These are phyloP conservation scores for Aspergillus pseudotamarii DNA, from an alignment of 2,329 filamentous ascomycete genomes.

Conservation along the genomic window DNA sequence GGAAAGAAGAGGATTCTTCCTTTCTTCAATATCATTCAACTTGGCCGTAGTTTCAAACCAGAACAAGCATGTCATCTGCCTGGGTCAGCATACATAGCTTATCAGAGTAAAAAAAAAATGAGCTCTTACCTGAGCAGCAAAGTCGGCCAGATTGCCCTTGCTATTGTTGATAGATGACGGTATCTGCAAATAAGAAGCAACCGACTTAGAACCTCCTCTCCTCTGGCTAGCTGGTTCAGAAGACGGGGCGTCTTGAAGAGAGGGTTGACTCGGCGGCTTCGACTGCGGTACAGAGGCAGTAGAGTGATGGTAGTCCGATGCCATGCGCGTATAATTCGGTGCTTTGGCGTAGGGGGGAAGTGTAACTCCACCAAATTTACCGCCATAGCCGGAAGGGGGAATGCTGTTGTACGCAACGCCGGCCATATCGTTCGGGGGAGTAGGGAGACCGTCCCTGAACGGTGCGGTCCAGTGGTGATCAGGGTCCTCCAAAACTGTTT, in stretches of 20 bases:
- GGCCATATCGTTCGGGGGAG: slow-evolving; percentile 46
- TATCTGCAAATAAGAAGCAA: slow-evolving; percentile 64
- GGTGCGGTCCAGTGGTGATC: slow-evolving; percentile 37
- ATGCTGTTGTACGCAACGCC: slow-evolving; percentile 42
- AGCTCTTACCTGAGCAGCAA: slow-evolving; percentile 72
- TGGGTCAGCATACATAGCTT: slow-evolving; percentile 12
- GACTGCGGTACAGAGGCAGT: slow-evolving; percentile 25
- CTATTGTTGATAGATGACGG: slow-evolving; percentile 74
- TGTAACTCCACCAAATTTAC: slow-evolving; percentile 29
- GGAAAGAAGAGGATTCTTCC: slow-evolving; percentile 48
- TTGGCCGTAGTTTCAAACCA: slow-evolving; percentile 93
- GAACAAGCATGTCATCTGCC: slow-evolving; percentile 89
- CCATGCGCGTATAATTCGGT: slow-evolving; percentile 23
- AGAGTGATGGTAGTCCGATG: slow-evolving; percentile 25
- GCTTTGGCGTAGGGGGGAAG: slow-evolving; percentile 27
- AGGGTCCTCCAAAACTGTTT: slow-evolving; percentile 19
- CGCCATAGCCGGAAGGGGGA: slow-evolving; percentile 34
- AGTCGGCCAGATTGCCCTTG: slow-evolving; percentile 77
- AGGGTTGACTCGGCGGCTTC: slow-evolving; percentile 28
- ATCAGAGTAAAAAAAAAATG: neutral
- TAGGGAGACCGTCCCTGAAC: slow-evolving; percentile 45
- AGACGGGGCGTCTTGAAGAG: slow-evolving; percentile 25
- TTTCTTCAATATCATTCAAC: slow-evolving; percentile 72
- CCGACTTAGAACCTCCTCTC: slow-evolving; percentile 38
- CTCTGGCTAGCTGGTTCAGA: slow-evolving; percentile 27